phyloP scores from a whole-genome alignment of 2,329 filamentous ascomycete species.

The Aspergillus sp. region DNA sequence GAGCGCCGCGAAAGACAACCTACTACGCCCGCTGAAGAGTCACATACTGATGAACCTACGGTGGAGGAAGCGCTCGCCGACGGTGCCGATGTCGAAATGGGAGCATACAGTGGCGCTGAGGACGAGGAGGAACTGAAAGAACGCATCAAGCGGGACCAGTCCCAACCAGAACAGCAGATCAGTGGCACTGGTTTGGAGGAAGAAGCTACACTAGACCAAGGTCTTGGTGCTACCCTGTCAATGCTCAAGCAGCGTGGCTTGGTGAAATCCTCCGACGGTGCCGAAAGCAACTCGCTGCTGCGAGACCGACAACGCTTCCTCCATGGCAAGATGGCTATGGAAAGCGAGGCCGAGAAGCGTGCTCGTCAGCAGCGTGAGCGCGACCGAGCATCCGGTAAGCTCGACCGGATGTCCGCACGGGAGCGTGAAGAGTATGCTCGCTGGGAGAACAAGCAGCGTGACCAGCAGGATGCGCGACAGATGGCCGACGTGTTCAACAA shows the following conservation, averaged over 20 bases:
- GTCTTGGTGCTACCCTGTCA: conserved; percentile 75
- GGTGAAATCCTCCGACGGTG: conserved; percentile 60
- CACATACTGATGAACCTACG: conserved; percentile 12
- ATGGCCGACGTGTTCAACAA: conserved; percentile 81
- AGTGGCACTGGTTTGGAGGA: conserved; percentile 71
- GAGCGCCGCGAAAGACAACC: conserved; percentile 45
- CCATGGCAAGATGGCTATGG: conserved; percentile 69
- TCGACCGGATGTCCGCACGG: conserved; percentile 84
- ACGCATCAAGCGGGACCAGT: conserved; percentile 46
- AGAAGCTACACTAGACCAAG: conserved; percentile 72
- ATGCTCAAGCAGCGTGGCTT: conserved; percentile 83
- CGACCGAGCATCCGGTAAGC: conserved; percentile 75
- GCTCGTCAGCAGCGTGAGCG: conserved; percentile 78
- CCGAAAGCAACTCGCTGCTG: conserved; percentile 61
- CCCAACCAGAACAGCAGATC: conserved; percentile 42
- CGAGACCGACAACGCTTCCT: conserved; percentile 75
- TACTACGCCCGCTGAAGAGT: conserved; percentile 30
- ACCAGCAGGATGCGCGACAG: conserved; percentile 75
- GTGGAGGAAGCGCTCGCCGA: conserved; percentile 37
- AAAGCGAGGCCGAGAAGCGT: conserved; percentile 73
- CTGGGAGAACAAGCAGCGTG: conserved; percentile 81
- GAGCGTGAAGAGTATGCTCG: conserved; percentile 87
- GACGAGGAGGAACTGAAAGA: conserved; percentile 47
- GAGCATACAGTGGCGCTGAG: conserved; percentile 48
- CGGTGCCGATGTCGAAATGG: conserved; percentile 52